Conservation (phyloP, 139 green algal genomes). For the Chlamydomonas incerta region DNA sequence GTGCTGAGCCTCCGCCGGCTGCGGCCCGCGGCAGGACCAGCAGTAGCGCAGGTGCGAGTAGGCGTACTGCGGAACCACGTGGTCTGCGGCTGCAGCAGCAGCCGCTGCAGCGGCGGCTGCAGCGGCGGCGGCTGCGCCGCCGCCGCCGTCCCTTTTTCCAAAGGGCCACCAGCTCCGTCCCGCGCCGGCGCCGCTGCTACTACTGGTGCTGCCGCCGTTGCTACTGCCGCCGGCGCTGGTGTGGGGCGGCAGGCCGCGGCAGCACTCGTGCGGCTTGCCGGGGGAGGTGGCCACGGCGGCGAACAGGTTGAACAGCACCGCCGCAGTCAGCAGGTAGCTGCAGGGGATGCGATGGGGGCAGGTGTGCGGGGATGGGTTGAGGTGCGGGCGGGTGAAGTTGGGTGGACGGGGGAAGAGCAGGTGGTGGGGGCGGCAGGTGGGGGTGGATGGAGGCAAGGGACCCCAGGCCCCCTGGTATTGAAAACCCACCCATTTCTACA, state of each 20-base stretch:
- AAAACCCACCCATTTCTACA: too few relatives aligned
- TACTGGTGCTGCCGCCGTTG: background rate
- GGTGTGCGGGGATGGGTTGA: too few relatives aligned
- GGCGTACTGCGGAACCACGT: background rate
- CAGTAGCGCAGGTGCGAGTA: slow-evolving; percentile 47
- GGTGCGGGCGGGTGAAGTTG: too few relatives aligned
- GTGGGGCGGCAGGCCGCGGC: background rate
- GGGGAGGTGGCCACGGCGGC: slow-evolving; percentile 37
- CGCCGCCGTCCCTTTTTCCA: too few relatives aligned
- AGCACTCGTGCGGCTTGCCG: slow-evolving; percentile 48
- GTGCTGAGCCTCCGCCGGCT: slow-evolving; percentile 58
- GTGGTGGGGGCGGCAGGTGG: too few relatives aligned
- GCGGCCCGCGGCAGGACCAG: slow-evolving; percentile 43
- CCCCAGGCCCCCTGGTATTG: too few relatives aligned
- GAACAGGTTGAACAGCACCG: slow-evolving; percentile 54
- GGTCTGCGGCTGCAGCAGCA: background rate
- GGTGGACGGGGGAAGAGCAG: too few relatives aligned
- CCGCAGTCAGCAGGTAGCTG: slow-evolving; percentile 13
- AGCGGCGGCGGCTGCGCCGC: background rate
- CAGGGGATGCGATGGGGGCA: too few relatives aligned
- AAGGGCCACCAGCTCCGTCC: too few relatives aligned
- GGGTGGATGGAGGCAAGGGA: too few relatives aligned
- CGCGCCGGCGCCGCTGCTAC: background rate
- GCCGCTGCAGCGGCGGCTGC: too few relatives aligned
- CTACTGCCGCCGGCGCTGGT: background rate